phyloP scores from a whole-genome alignment of 2,329 filamentous ascomycete species.

The Fusarium guadeloupense region DNA sequence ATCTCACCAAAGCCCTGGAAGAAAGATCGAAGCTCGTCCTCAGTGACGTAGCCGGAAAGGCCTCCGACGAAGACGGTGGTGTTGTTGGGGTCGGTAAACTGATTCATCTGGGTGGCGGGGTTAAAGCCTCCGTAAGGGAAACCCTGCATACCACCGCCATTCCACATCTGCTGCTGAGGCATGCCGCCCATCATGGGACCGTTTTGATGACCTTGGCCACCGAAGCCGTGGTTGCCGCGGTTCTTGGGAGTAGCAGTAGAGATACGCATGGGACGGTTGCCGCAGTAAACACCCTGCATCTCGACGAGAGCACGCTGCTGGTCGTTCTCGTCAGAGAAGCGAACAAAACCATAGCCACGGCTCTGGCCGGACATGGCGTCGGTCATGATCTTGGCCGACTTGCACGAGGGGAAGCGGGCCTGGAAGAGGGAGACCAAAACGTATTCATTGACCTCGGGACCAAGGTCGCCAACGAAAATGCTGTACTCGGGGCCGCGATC shows the following conservation, averaged over 20 bases:
- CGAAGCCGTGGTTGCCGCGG: conserved; percentile 56
- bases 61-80: conserved; percentile 98
- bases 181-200: conserved; percentile 59
- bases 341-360: conserved; percentile 96
- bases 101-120: conserved; percentile 80
- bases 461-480: conserved; percentile 97
- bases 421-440: conserved; percentile 98
- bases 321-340: conserved; percentile 94
- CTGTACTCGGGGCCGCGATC: conserved; percentile 96
- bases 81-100: conserved; percentile 99
- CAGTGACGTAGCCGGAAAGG: conserved; percentile 96
- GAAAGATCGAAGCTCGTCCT: conserved; percentile 99
- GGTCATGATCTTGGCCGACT: conserved; percentile 99
- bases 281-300: conserved; percentile 99
- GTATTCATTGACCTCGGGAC: conserved; percentile 98
- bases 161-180: conserved; percentile 57
- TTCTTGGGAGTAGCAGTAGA: conserved; percentile 98
- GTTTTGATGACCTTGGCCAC: conserved; percentile 54
- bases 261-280: conserved; percentile 98
- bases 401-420: conserved; percentile 94
- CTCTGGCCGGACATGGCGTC: conserved; percentile 98
- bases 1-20: conserved; percentile 99
- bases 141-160: conserved; percentile 38
- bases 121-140: conserved; percentile 58
- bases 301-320: conserved; percentile 95